These are phyloP conservation scores for Claviceps digitariae DNA, from an alignment of 2,329 filamentous ascomycete genomes.

Conservation along the genomic window DNA sequence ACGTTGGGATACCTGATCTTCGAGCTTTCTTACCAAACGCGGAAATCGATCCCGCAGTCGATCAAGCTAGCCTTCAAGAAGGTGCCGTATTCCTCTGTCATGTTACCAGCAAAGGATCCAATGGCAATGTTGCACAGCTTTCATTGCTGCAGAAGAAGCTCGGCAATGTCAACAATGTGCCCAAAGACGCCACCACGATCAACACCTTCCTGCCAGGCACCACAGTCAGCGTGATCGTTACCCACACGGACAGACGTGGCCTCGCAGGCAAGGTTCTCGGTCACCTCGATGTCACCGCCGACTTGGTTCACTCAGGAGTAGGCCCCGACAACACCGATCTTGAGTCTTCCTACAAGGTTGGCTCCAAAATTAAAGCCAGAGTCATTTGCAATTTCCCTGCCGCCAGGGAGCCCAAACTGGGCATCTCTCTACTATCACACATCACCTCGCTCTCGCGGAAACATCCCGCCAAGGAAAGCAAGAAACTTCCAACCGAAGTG, in stretches of 20 bases:
- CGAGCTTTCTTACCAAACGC: constrained; percentile 77
- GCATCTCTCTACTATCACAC: constrained; percentile 80
- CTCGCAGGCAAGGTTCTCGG: constrained; percentile 85
- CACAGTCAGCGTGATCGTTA: constrained; percentile 72
- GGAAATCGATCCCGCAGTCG: constrained; percentile 55
- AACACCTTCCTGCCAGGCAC: constrained; percentile 85
- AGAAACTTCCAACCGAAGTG: constrained; percentile 39
- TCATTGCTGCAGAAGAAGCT: constrained; percentile 60
- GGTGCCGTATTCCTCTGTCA: constrained; percentile 77
- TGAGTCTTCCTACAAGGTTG: constrained; percentile 66
- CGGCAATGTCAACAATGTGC: constrained; percentile 49
- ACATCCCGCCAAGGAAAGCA: constrained; percentile 19
- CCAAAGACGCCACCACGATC: constrained; percentile 71
- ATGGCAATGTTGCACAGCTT: constrained; percentile 76
- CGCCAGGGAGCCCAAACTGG: constrained; percentile 68
- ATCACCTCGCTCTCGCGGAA: constrained; percentile 49
- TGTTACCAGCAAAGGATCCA: constrained; percentile 59
- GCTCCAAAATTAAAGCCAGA: constrained; percentile 71
- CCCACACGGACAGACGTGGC: constrained; percentile 61
- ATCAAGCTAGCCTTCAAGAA: constrained; percentile 58
- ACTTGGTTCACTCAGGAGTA: constrained; percentile 75
- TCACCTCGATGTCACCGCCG: constrained; percentile 78
- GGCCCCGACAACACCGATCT: constrained; percentile 57
- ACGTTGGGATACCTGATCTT: constrained; percentile 61
- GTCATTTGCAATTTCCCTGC: constrained; percentile 79